Base-by-base conservation (phyloP, 768 basidiomycete species). In the Gymnopilus dilepis region DNA sequence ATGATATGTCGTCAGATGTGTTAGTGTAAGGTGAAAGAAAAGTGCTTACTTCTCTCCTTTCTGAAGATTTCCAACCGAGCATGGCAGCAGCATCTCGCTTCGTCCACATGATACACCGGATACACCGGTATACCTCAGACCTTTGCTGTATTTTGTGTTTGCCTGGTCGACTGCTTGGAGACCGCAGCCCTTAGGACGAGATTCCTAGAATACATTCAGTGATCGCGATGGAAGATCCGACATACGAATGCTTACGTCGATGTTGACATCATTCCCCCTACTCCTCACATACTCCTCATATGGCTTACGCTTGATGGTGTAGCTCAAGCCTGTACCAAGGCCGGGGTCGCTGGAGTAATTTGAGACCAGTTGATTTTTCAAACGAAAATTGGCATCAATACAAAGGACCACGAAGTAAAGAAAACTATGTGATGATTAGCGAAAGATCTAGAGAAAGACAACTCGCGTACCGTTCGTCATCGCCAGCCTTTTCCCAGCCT, bases 361-460 rank as follows among this genome's bases (percentile, higher is more conserved):
- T 21, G 61, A 62, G 9, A 57, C 56, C 2, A 62, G 55, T 24
- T 58, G 55, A 8, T 62, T 62, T 26, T 62, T 62, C 4, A 62
- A 34, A 4, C 56, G 56, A 22, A 62, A 62, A 43, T 62, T 38
- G 15, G 38, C n/a, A n/a, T n/a, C n/a, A n/a, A n/a, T n/a, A n/a
- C n/a, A n/a, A n/a, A n/a, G n/a, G n/a, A n/a, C n/a, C 54, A 42
- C 9, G 8, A 41, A 28, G 5, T 41, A 38, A 7, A 40, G 11
- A 56, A 28, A 42, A 3, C 34, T 41, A 37, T 11, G 4, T 19
- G 4, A 19, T 15, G 4, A 26, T 17, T 30, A 13, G 31, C 1
- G 34, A 15, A 8, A 50, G 45, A 28, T 43, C 40, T 9, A 64
- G 34, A 6, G 13, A 37, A 6, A 13, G 34, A 13, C 6, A 11